phyloP scores from a whole-genome alignment of 2,329 filamentous ascomycete species.

The Cryphonectria parasitica region DNA sequence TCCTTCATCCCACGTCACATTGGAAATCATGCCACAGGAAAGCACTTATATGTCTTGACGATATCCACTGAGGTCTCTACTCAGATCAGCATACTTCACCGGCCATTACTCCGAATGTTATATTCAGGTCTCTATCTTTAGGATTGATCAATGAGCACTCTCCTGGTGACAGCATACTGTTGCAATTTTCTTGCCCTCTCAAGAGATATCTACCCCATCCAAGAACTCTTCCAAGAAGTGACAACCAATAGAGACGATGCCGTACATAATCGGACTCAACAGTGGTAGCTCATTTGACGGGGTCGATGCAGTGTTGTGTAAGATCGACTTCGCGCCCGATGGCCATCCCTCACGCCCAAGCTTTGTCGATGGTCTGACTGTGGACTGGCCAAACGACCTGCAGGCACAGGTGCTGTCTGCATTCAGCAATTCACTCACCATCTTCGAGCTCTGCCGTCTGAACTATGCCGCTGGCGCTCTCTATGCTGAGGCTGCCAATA shows the following conservation, averaged over 20 bases:
- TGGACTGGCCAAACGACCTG: conserved; percentile 38
- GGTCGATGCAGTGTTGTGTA: conserved; percentile 38
- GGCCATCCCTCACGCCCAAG: conserved; percentile 36
- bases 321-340: conserved; percentile 35
- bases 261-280: conserved; percentile 38
- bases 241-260: neutral
- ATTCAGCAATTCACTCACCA: conserved; percentile 36
- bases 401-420: conserved; percentile 34
- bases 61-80: neutral
- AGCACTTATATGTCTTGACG: neutral
- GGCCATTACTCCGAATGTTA: too few relatives aligned
- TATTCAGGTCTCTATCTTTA: too few relatives aligned
- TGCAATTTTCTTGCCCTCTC: too few relatives aligned
- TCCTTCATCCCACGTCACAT: neutral
- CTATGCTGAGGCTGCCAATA: conserved; percentile 37
- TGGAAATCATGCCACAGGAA: neutral
- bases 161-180: too few relatives aligned
- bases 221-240: neutral
- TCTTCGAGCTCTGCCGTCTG: conserved; percentile 37
- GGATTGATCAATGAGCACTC: too few relatives aligned
- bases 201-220: neutral
- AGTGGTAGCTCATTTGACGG: conserved; percentile 39
- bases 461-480: conserved; percentile 38
- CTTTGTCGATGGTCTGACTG: conserved; percentile 36
- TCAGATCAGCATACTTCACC: neutral